Base-by-base conservation (phyloP, 345 rosid genomes). In the Eucalyptus cloeziana region DNA sequence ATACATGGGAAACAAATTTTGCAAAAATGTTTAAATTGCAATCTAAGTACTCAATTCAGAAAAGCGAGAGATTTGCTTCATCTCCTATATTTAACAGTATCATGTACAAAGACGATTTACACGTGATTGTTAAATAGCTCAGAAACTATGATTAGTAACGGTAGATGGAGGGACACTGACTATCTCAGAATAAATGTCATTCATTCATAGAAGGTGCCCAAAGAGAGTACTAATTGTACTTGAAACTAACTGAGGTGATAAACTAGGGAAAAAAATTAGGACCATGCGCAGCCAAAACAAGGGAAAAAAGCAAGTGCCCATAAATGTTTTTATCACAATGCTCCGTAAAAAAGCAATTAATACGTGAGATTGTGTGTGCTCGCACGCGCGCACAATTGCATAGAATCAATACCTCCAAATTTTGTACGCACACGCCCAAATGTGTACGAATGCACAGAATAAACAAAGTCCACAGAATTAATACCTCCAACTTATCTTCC, bases 401-500 rank as follows among this genome's bases (percentile, higher is more conserved):
- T 33, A 69, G 24, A 69, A 33, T 71, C 81, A 17, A 33, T 71
- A 33, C 24, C 45, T 71, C 27, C 83, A 37, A 21, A 24, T 76
- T 76, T 37, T 76, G 83, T 12, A 22, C 2, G 2, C 2, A 5
- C 58, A 52, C 4, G 12, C 24, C 12, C 80, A 33, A 19, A 27
- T 60, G 80, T 69, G 44, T 17, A 69, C 37, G 7, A 69, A 76
- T 37, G 83, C 45, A 40, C 45, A 37, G 83, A 76, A 76, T 37
- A 76, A 76, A 37, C 47, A 37, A 69, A 76, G 83, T 37, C 27
- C 4, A 37, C 83, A 76, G 83, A 37, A 76, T 76, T 37, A 76
- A 37, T 80, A 92, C 93, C 91, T 91, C 92, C 54, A 92, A 52
- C 85, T 92, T 92, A 67, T 92, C 93, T 88, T 91, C 91, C 79